phyloP scores from a whole-genome alignment of 2,329 filamentous ascomycete genomes.

The Aureobasidium musti region DNA sequence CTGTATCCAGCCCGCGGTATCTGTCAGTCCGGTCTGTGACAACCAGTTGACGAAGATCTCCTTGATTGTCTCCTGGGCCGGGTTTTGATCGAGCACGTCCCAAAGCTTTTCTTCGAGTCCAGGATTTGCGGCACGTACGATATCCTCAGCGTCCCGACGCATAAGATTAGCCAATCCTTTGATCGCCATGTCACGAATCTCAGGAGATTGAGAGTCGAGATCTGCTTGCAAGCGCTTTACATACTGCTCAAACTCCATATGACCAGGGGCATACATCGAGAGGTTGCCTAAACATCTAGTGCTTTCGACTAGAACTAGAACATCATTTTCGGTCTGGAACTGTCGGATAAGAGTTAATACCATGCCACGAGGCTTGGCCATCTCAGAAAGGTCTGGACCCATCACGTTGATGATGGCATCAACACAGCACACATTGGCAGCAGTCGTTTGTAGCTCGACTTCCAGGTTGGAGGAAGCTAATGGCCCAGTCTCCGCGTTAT shows the following conservation, averaged over 20 bases:
- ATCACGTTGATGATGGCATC: constrained; percentile 97
- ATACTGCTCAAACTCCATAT: constrained; percentile 82
- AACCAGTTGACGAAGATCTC: constrained; percentile 93
- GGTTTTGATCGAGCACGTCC: constrained; percentile 78
- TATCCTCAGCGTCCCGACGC: constrained; percentile 84
- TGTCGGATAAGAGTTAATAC: constrained; percentile 83
- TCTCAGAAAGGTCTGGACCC: constrained; percentile 90
- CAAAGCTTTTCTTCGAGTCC: constrained; percentile 90
- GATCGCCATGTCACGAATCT: constrained; percentile 76
- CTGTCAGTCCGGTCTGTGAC: constrained; percentile 77
- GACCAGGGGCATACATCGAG: constrained; percentile 84
- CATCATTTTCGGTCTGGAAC: constrained; percentile 71
- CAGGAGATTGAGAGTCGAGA: constrained; percentile 66
- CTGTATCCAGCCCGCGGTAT: constrained; percentile 83
- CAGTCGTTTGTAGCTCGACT: constrained; percentile 76
- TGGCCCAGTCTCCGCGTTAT: constrained; percentile 79
- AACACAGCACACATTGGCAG: constrained; percentile 81
- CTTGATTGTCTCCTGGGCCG: constrained; percentile 75
- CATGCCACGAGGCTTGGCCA: constrained; percentile 85
- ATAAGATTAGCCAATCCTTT: constrained; percentile 92
- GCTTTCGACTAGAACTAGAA: constrained; percentile 72
- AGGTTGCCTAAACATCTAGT: constrained; percentile 86
- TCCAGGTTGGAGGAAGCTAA: constrained; percentile 88
- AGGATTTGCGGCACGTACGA: constrained; percentile 71
- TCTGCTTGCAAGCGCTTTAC: constrained; percentile 79